phyloP scores from a whole-genome alignment of 345 rosid genomes.

The Euphorbia pulcherrima region DNA sequence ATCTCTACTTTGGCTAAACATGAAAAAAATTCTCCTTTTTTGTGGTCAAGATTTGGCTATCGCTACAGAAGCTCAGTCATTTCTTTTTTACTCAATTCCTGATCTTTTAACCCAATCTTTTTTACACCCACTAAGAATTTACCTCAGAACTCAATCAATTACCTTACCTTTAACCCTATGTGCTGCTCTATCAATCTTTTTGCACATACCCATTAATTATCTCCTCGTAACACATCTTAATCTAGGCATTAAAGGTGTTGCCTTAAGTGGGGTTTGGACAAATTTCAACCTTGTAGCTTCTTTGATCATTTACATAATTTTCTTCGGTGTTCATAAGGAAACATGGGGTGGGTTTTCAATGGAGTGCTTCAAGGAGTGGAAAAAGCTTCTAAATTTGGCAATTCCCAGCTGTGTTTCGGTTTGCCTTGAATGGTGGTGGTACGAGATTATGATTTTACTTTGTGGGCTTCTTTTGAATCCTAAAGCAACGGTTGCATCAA shows the following conservation, averaged over 20 bases:
- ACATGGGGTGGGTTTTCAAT: conserved; percentile 55
- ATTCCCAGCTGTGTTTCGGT: conserved; percentile 87
- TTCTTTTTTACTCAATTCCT: conserved; percentile 64
- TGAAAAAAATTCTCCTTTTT: conserved; percentile 49
- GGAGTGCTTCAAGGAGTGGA: conserved; percentile 62
- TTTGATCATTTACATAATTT: conserved; percentile 47
- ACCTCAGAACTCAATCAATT: conserved; percentile 69
- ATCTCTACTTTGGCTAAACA: conserved; percentile 66
- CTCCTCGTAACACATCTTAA: conserved; percentile 46
- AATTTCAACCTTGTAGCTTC: conserved; percentile 58
- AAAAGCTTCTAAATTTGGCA: conserved; percentile 46
- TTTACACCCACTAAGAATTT: conserved; percentile 77
- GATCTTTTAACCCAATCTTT: conserved; percentile 78
- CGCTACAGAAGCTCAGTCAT: conserved; percentile 57
- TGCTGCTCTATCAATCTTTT: conserved; percentile 17
- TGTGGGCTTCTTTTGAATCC: conserved; percentile 72
- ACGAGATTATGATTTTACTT: conserved; percentile 78
- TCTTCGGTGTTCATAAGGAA: conserved; percentile 46
- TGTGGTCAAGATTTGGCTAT: conserved; percentile 60
- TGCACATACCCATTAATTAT: conserved; percentile 27
- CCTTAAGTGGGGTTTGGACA: conserved; percentile 67
- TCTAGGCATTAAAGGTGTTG: conserved; percentile 68
- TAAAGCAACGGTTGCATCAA: conserved; percentile 73
- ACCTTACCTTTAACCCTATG: conserved; percentile 24
- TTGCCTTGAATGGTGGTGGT: conserved; percentile 99